Evolutionary conservation across 202 grass and related monocot species (phyloP), one percentile per base, ranked within the genome.

Genomic region (Bolboschoenoplectus hybrid): DNA sequence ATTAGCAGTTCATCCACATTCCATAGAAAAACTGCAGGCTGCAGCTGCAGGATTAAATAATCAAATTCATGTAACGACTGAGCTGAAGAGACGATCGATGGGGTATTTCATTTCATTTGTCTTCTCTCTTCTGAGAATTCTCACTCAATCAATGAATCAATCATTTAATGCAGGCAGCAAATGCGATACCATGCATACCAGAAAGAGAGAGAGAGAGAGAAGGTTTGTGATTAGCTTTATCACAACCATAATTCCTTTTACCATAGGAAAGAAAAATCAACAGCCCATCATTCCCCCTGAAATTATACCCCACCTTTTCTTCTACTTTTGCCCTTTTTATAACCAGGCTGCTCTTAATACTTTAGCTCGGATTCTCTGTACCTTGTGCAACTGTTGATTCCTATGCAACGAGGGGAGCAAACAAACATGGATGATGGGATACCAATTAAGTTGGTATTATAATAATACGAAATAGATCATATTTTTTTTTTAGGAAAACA

Each of bases 61-160:
- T 26, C 12, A 55, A 14, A 66, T 66, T 36, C 63, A 36, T 66
- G 8, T 12, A 26, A 26, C 26, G 26, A 26, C 26, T 26, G 63
- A 66, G 32, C 13, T 64, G 62, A 64, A 63, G n/a, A 64, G 63
- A 72, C 38, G 69, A 50, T 83, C 41, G 85, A 82, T 60, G 76
- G 39, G 85, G 70, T 36, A 55, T 32, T 85, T 34, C 26, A 26
- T 26, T 26, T 26, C 26, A 26, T 26, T 26, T 26, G 26, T 26
- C 26, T 26, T 26, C 26, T 26, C 47, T 85, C 68, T 85, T 77
- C 87, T 87, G 84, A 87, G 84, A 90, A 81, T 84, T 89, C 26
- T 26, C 26, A 26, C 26, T 80, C 87, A 90, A 94, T 94, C 86
- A 85, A 91, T 90, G 82, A 87, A 41, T 86, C 91, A 93, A 93